Evolutionary conservation across 495 filamentous ascomycete species (phyloP), one percentile per base, ranked within the genome.

Genomic region (Tuber borchii): DNA sequence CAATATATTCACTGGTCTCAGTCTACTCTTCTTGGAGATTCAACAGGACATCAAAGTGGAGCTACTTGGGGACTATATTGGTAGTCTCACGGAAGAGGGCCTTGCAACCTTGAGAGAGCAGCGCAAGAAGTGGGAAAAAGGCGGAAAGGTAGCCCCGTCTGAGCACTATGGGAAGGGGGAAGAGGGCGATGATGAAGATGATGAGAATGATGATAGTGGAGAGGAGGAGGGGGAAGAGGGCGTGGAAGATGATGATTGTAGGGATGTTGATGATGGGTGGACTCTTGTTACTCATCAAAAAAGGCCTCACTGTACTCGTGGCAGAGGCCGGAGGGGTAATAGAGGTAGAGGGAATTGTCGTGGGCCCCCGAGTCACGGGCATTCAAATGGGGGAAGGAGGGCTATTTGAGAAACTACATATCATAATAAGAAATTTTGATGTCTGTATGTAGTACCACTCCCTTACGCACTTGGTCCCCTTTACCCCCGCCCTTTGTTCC

Each of bases 141-240:
- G 14, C 4, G 12, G 17, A 61, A 14, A 26, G 12, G 14, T 65
- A 42, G 77, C 86, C 77, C 83, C 84, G 22, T 86, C 84, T 56
- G 85, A 86, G 72, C 84, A 84, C 0, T 85, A 86, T 80, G 84
- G 86, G 70, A 86, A 85, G 71, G 86, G 86, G 43, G 85, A 87
- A 76, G 77, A 74, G 45, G 76, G 12, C 37, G 51, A 79, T 82
- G 79, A 71, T 75, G 71, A 77, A 61, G 40, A 34, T 16, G 26
- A 31, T 65, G 14, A 34, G 2, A 26, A 65, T 8, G 12, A 31
- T 19, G 26, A 65, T 65, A 26, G 6, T 0, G 56, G 79, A 40
- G 84, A 80, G 31, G 80, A 84, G 65, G 48, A 77, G 76, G 85
- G 71, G 75, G 78, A 69, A 5, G 77, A 81, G 26, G 31, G 83